These are phyloP conservation scores for Monilinia fructigena DNA, from an alignment of 2,329 filamentous ascomycete genomes.

Conservation along the genomic window DNA sequence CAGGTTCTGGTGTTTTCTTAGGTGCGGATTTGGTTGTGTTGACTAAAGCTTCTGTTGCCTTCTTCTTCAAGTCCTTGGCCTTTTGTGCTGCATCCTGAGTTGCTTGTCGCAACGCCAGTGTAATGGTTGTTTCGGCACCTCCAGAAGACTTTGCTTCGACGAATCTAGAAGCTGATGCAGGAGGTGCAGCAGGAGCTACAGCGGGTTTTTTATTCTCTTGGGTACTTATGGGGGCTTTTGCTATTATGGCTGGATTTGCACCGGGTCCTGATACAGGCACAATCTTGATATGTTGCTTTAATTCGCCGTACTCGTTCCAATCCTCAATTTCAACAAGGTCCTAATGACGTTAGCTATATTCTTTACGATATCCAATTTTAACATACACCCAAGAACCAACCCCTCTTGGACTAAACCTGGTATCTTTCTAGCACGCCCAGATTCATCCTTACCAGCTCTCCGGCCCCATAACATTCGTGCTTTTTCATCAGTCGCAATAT, in stretches of 20 bases:
- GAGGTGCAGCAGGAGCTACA: constrained; percentile 31
- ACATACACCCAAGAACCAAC: constrained; percentile 79
- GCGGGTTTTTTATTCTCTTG: constrained; percentile 40
- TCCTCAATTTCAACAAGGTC: constrained; percentile 94
- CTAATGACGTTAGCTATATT: constrained; percentile 47
- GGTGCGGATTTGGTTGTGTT: constrained; percentile 31
- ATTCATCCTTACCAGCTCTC: constrained; percentile 68
- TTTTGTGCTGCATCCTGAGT: constrained; percentile 65
- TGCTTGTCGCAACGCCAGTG: constrained; percentile 52
- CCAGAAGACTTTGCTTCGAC: constrained; percentile 25
- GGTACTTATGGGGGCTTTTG: constrained; percentile 35
- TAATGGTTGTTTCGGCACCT: constrained; percentile 37
- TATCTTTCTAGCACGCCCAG: constrained; percentile 68
- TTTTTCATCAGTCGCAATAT: constrained; percentile 85
- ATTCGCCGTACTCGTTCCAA: constrained; percentile 98
- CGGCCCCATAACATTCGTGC: constrained; percentile 87
- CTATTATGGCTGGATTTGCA: constrained; percentile 24
- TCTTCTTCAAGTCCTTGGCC: constrained; percentile 58
- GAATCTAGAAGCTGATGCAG: constrained; percentile 27
- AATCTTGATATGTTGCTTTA: constrained; percentile 68
- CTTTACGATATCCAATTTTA: constrained; percentile 4
- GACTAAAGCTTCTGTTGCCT: constrained; percentile 26
- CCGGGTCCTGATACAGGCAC: constrained; percentile 27
- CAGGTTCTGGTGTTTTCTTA: constrained; percentile 23
- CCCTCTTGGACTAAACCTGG: constrained; percentile 88